phyloP scores from a whole-genome alignment of 2,329 filamentous ascomycete genomes.

The Calonectria crousiana region DNA sequence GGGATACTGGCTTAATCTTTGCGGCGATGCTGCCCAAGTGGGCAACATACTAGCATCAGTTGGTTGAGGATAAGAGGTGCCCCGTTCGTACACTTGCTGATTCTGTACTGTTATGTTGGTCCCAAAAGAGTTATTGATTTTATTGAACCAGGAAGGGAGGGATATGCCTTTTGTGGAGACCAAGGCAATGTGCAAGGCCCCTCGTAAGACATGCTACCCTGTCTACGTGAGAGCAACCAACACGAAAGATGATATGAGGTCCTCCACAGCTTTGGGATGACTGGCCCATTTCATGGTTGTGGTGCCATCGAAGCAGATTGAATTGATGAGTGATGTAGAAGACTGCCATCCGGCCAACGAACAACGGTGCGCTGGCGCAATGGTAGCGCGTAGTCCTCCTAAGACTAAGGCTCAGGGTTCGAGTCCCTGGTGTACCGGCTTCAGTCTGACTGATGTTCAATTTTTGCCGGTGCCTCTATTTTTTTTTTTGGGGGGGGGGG shows the following conservation, averaged over 20 bases:
- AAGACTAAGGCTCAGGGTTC: constrained; percentile 57
- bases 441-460: not conserved
- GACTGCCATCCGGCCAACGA: not conserved
- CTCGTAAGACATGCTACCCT: not conserved
- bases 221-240: not conserved
- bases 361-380: constrained; percentile 50
- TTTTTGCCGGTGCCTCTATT: constrained; percentile 9
- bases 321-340: not conserved
- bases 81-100: not conserved
- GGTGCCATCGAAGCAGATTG: not conserved
- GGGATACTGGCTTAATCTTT: not conserved
- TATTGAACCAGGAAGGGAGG: not conserved
- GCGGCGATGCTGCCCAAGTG: not conserved
- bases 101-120: not conserved
- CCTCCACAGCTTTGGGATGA: not conserved
- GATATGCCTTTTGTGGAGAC: not conserved
- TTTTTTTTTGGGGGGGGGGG: constrained; percentile 1
- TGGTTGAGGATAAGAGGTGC: not conserved
- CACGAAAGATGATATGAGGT: not conserved
- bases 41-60: not conserved
- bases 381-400: constrained; percentile 56
- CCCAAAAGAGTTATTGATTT: not conserved
- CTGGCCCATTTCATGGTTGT: no score
- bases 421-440: constrained; percentile 53
- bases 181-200: not conserved